phyloP scores from a whole-genome alignment of 2,329 filamentous ascomycete genomes.

The Cladosporium sphaerospermum region DNA sequence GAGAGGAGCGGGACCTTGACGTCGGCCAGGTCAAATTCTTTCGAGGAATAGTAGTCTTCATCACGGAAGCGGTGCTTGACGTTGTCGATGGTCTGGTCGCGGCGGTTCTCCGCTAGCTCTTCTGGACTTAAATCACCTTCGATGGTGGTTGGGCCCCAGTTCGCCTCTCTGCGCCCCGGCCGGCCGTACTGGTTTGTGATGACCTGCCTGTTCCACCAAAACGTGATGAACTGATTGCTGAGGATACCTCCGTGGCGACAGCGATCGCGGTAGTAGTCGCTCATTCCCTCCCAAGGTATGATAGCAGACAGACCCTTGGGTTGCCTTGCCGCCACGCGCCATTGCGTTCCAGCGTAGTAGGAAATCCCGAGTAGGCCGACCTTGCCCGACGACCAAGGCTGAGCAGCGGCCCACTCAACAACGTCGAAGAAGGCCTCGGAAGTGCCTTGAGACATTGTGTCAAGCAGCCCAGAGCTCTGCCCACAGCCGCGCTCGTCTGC shows the following conservation, averaged over 20 bases:
- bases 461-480: constrained; percentile 34
- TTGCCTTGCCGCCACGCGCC: constrained; percentile 35
- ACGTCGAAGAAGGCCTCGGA: constrained; percentile 40
- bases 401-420: constrained; percentile 35
- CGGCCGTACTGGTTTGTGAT: constrained; percentile 62
- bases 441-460: constrained; percentile 38
- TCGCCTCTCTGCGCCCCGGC: constrained; percentile 38
- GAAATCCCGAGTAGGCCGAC: constrained; percentile 42
- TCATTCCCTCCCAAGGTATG: constrained; percentile 42
- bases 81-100: constrained; percentile 38
- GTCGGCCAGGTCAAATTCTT: constrained; percentile 58
- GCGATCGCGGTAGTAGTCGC: constrained; percentile 42
- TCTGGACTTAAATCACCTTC: constrained; percentile 54
- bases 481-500: constrained; percentile 28
- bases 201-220: constrained; percentile 65
- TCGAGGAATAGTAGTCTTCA: constrained; percentile 57
- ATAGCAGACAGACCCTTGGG: constrained; percentile 39
- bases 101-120: constrained; percentile 44
- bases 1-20: constrained; percentile 62
- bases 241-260: constrained; percentile 39
- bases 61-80: constrained; percentile 53
- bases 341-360: constrained; percentile 36
- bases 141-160: constrained; percentile 49
- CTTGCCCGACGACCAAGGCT: constrained; percentile 40
- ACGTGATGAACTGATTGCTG: constrained; percentile 42